Base-by-base conservation (phyloP, 192 early-diverging fungal genomes). In the Rhizoclosmatium globosum region DNA sequence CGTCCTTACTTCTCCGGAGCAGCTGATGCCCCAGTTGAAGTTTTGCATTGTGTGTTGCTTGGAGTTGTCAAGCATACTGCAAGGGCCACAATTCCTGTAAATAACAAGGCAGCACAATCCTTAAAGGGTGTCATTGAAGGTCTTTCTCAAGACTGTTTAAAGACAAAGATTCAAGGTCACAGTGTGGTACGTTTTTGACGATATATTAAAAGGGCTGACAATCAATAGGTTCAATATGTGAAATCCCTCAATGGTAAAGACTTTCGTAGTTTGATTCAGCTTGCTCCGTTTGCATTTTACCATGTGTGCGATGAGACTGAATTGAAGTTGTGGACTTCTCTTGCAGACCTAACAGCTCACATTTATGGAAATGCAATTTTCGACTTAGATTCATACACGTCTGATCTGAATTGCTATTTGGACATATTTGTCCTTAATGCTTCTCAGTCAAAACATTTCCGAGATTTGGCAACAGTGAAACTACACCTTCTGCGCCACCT, bases 261-360 rank as follows among this genome's bases (percentile, higher is more conserved):
- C 4, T 58, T 57, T 38, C 1, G 57, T 9, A 2, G 19, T 15
- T 71, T 71, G 13, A 38, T 48, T 41, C 70, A 71, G 57, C 15
- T 58, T 53, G 70, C 70, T 53, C 53, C 53, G 21, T 71, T 71
- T 71, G 48, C 50, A 31, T 46, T 71, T 50, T 50, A 2, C 1
- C 9, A 0, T 1, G 46, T 42, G 17, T 1, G 23, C 9, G 23
- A 9, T 1, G 1, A 71, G 17, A n/a, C 2, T 17, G 57, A 43
- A 11, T 48, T 57, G 15, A 38, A 71, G 7, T 15, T 71, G 9
- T 57, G 70, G 70, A 58, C 56, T 23, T 9, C 70, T 1, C 57
- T 71, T n/a, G 17, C 48, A 1, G 17, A 58, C 19, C 50, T 71
- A 21, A 41, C 23, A n/a, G 17, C 38, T 21, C 21, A 41, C 38